These are phyloP conservation scores for Diplodia intermedia DNA, from an alignment of 2,329 filamentous ascomycete genomes.

Conservation along the genomic window DNA sequence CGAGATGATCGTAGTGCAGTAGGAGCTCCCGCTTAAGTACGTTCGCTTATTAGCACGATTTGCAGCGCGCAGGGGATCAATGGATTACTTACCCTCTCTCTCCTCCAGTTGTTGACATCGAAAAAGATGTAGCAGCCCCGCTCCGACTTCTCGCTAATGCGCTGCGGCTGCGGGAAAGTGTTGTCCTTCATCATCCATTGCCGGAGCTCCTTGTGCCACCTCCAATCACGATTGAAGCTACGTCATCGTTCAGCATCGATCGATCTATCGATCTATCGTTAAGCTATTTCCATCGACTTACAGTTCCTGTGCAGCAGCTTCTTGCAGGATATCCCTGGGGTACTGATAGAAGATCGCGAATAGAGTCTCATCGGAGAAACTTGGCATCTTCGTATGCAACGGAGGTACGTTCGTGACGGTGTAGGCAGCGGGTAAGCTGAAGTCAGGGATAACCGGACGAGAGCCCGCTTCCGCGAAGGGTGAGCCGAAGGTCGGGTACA, in stretches of 20 bases:
- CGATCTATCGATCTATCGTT: not conserved
- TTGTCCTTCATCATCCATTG: conserved; percentile 64
- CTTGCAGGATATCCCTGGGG: conserved; percentile 70
- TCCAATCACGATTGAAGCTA: conserved; percentile 57
- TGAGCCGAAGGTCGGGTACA: conserved; percentile 69
- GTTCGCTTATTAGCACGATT: conserved; percentile 35
- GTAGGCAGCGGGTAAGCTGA: conserved; percentile 68
- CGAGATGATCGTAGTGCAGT: conserved; percentile 60
- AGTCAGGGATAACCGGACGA: conserved; percentile 67
- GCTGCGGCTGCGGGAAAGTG: conserved; percentile 52
- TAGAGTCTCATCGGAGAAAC: conserved; percentile 69
- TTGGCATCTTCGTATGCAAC: conserved; percentile 63
- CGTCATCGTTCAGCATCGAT: conserved; percentile 15
- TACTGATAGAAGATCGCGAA: conserved; percentile 75
- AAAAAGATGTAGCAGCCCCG: conserved; percentile 63
- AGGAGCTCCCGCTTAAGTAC: conserved; percentile 56
- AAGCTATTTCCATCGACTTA: conserved; percentile 39
- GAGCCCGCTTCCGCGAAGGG: conserved; percentile 66
- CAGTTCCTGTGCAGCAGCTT: conserved; percentile 69
- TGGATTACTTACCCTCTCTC: conserved; percentile 53
- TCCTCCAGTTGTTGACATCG: conserved; percentile 60
- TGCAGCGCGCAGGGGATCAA: conserved; percentile 3
- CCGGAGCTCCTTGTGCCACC: conserved; percentile 61
- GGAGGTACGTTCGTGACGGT: conserved; percentile 71
- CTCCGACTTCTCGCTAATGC: conserved; percentile 56